phyloP scores from a whole-genome alignment of 371 early-diverging fungal genomes.

The Mucor irregularis region DNA sequence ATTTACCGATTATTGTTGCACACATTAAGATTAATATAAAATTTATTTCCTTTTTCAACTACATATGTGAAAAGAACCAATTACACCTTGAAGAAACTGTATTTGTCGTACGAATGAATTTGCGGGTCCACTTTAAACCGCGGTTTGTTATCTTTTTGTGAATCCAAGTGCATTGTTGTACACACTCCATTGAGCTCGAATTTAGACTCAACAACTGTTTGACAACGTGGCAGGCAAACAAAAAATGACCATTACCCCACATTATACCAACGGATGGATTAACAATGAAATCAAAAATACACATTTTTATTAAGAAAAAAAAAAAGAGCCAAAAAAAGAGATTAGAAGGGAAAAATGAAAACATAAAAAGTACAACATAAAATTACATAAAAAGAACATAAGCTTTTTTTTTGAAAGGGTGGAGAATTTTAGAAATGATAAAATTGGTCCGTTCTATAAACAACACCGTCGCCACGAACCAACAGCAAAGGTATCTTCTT shows the following conservation, averaged over 20 bases:
- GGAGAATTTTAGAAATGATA: too few relatives aligned
- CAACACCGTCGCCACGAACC: constrained; percentile 66
- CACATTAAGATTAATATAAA: too few relatives aligned
- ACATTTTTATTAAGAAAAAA: constrained; percentile 5
- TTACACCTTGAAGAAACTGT: neutral
- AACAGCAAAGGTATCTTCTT: constrained; percentile 58
- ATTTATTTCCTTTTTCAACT: neutral
- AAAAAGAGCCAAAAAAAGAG: neutral
- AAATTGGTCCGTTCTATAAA: constrained; percentile 61
- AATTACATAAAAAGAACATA: neutral
- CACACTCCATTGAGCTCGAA: neutral
- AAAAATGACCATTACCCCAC: neutral
- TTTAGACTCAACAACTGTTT: neutral
- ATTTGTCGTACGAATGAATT: neutral
- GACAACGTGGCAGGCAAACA: neutral
- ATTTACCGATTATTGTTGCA: too few relatives aligned
- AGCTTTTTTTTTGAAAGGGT: constrained; percentile 19
- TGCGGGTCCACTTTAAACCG: neutral
- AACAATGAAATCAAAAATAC: too few relatives aligned
- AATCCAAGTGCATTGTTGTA: neutral
- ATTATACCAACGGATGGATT: too few relatives aligned
- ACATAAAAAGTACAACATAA: neutral
- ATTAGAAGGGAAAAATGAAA: neutral
- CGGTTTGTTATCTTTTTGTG: neutral
- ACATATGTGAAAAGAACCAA: neutral